Conservation (phyloP, 371 early-diverging fungal species). For the Saksenaea oblongispora region DNA sequence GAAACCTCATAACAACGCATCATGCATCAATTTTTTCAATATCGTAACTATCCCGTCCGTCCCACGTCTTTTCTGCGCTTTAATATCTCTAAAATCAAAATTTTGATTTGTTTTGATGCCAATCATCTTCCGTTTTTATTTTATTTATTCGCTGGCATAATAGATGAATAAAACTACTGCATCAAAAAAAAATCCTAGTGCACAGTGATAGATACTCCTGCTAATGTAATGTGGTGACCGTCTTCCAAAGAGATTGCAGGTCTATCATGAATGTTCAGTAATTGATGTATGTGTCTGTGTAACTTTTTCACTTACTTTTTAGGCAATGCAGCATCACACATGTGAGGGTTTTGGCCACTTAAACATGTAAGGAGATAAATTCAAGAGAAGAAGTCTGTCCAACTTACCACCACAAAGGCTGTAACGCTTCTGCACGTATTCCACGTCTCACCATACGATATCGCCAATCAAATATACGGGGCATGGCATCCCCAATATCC, state of each 20-base stretch:
- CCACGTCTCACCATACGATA: constrained; percentile 71
- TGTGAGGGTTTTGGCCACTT: constrained; percentile 40
- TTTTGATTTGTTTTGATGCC: not conserved
- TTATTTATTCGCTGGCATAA: constrained; percentile 3
- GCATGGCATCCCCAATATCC: constrained; percentile 60
- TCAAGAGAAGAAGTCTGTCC: not conserved
- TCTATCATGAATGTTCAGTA: not conserved
- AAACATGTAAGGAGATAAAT: not conserved
- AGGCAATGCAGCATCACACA: constrained; percentile 28
- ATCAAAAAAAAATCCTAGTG: not conserved
- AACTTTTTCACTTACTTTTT: not conserved
- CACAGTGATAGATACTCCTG: not conserved
- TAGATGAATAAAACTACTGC: not conserved
- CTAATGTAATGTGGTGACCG: not conserved
- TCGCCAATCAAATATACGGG: constrained; percentile 75
- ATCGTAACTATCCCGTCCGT: not conserved
- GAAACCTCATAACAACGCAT: not conserved
- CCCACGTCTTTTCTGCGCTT: not conserved
- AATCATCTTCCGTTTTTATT: not conserved
- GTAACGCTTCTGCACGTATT: constrained; percentile 68
- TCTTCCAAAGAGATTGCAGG: not conserved
- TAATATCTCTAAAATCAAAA: not conserved
- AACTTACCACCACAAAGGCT: constrained; percentile 79
- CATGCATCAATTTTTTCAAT: not conserved
- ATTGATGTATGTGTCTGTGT: not conserved